phyloP scores from a whole-genome alignment of 176 grass and related monocot species.

The Cymbopogon citratus region DNA sequence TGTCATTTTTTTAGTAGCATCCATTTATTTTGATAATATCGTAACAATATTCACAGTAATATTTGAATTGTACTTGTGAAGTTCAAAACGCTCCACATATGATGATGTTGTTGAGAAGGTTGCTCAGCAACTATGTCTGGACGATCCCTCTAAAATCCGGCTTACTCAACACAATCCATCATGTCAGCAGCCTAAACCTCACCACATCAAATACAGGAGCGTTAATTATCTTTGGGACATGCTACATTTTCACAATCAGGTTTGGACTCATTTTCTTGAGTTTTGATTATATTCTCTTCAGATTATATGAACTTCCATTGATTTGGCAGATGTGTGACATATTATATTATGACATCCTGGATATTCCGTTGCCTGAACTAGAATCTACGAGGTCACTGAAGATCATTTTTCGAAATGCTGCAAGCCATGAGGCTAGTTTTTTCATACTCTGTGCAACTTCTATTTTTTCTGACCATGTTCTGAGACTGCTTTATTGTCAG shows the following conservation, averaged over 20 bases:
- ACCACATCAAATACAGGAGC: slow-evolving; percentile 62
- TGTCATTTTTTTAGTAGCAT: slow-evolving; percentile 2
- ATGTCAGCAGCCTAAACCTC: slow-evolving; percentile 59
- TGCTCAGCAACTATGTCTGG: slow-evolving; percentile 55
- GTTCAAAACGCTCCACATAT: slow-evolving; percentile 65
- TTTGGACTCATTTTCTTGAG: slow-evolving; percentile 14
- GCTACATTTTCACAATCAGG: slow-evolving; percentile 55
- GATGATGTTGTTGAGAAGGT: slow-evolving; percentile 83
- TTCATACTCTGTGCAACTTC: background rate
- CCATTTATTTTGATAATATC: background rate
- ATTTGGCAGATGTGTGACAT: slow-evolving; percentile 55
- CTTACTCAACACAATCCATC: slow-evolving; percentile 59
- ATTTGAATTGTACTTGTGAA: slow-evolving; percentile 28
- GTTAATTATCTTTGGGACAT: slow-evolving; percentile 62
- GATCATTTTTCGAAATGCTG: slow-evolving; percentile 52
- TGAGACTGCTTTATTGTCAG: slow-evolving; percentile 26
- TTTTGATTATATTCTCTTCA: background rate
- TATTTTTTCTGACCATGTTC: slow-evolving; percentile 29
- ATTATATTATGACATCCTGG: slow-evolving; percentile 72
- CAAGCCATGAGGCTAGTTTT: slow-evolving; percentile 49
- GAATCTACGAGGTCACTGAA: slow-evolving; percentile 62
- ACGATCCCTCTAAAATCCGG: slow-evolving; percentile 76
- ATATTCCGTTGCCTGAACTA: slow-evolving; percentile 80
- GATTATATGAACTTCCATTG: slow-evolving; percentile 26
- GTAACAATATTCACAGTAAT: background rate